Evolutionary conservation across 1,284 basidiomycete species (phyloP), one percentile per base, ranked within the genome.

Genomic region (Marasmius oreades): DNA sequence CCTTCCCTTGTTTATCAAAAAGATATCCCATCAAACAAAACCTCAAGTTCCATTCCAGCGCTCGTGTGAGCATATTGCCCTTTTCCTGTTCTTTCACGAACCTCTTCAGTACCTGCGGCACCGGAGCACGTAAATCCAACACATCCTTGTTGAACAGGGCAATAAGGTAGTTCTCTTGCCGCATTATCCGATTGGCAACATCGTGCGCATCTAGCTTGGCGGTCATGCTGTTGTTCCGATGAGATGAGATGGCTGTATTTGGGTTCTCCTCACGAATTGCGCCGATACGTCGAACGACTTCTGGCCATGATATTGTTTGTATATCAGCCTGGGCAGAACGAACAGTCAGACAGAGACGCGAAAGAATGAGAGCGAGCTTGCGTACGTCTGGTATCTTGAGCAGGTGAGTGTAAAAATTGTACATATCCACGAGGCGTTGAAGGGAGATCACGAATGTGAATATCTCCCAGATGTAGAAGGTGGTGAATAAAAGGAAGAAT

Each of bases 141-240:
- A 98, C 73, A 63, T 97, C 94, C 67, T 98, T 98, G 76, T 98
- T 98, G 75, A 99, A 98, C 14, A 99, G 73, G 0, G 96, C 95
- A 58, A 98, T 97, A 51, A 99, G 81, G 70, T 98, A 99, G 73
- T 99, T 99, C 70, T 98, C 95, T 70, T 97, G 93, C 18, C 96
- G 84, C 84, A 99, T 86, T 66, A 99, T 97, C 48, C 97, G 90
- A 68, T 95, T 96, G 5, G 94, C 94, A 54, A 96, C 85, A 69
- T 98, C 95, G 70, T 99, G 97, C 0, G 96, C 97, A 66, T 99
- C 96, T 11, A 98, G 84, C 70, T 92, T 94, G 28, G 87, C 88
- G 0, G 83, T 75, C 26, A 73, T 79, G 67, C 77, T 74, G 70
- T 75, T 70, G 54, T 72, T 68, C 61, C 78, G 70, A 66, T 79